phyloP scores from a whole-genome alignment of 163 green algal genomes.

The Scenedesmus sp. region DNA sequence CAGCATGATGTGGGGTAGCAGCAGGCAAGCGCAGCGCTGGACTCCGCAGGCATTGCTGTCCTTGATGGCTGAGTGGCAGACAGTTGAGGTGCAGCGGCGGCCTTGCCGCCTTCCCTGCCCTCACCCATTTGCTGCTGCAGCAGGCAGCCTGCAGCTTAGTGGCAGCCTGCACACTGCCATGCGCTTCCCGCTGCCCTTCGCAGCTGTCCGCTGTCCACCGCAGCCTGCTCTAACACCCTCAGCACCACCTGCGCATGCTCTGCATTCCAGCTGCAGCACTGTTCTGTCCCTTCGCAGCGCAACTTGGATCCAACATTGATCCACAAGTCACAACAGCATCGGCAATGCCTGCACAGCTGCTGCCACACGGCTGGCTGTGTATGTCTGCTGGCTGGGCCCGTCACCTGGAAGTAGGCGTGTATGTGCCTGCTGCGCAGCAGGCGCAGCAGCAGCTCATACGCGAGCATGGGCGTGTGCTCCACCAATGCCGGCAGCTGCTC shows the following conservation, averaged over 20 bases:
- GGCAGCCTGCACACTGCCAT: too few relatives aligned
- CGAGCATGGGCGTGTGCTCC: slow-evolving; percentile 85
- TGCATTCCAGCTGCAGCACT: background rate
- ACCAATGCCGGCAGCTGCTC: slow-evolving; percentile 80
- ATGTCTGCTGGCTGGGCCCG: background rate
- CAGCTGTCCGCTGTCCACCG: background rate
- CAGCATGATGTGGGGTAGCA: background rate
- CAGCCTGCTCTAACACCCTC: too few relatives aligned
- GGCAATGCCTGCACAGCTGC: background rate
- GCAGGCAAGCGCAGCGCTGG: background rate
- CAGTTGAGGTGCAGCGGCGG: too few relatives aligned
- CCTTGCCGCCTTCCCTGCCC: too few relatives aligned
- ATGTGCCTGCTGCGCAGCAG: slow-evolving; percentile 70
- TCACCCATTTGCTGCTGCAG: too few relatives aligned
- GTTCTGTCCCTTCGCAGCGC: background rate
- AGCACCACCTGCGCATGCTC: background rate
- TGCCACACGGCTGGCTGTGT: background rate
- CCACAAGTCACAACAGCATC: background rate
- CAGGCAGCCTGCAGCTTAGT: too few relatives aligned
- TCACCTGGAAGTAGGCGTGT: slow-evolving; percentile 55
- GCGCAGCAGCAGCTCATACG: slow-evolving; percentile 81
- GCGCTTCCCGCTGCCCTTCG: too few relatives aligned
- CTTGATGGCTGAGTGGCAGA: too few relatives aligned
- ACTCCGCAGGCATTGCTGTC: too few relatives aligned
- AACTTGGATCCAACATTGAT: background rate